Evolutionary conservation across 2,329 filamentous ascomycete genomes (phyloP).

Genomic region (Alternaria brassicicola): DNA sequence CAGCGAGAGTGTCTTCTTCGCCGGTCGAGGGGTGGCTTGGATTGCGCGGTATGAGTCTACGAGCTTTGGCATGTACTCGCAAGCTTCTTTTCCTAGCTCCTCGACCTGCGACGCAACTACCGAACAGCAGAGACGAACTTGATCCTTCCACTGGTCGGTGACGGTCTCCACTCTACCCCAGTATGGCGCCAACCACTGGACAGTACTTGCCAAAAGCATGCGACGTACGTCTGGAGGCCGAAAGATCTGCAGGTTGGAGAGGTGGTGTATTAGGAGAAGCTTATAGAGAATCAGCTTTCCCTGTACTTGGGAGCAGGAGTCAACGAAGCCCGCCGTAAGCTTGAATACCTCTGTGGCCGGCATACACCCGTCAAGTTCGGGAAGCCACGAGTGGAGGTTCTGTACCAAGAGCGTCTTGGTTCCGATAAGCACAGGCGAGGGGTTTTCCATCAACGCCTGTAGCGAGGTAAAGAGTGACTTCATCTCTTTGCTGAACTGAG

Average conservation of each 20-base stretch:
- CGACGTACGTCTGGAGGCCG: constrained; percentile 75
- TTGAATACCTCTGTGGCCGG: constrained; percentile 84
- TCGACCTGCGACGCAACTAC: constrained; percentile 86
- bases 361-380: constrained; percentile 79
- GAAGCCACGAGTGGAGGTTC: constrained; percentile 97
- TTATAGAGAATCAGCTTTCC: constrained; percentile 93
- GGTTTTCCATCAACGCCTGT: constrained; percentile 86
- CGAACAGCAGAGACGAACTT: constrained; percentile 91
- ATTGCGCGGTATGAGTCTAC: constrained; percentile 87
- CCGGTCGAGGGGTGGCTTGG: constrained; percentile 65
- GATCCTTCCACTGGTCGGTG: constrained; percentile 87
- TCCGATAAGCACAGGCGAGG: constrained; percentile 83
- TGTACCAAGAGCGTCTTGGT: constrained; percentile 95
- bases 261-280: constrained; percentile 89
- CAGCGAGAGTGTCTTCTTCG: constrained; percentile 72
- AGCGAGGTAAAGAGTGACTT: constrained; percentile 88
- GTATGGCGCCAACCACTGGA: constrained; percentile 89
- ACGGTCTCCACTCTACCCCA: constrained; percentile 80
- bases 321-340: constrained; percentile 90
- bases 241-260: constrained; percentile 82
- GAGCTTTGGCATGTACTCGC: constrained; percentile 88
- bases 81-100: constrained; percentile 78
- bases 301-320: constrained; percentile 84
- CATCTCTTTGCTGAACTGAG: constrained; percentile 81
- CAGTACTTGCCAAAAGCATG: constrained; percentile 78